Evolutionary conservation across 257 asterid species (phyloP), one percentile per base, ranked within the genome.

Genomic region (Fraxinus pennsylvanica): DNA sequence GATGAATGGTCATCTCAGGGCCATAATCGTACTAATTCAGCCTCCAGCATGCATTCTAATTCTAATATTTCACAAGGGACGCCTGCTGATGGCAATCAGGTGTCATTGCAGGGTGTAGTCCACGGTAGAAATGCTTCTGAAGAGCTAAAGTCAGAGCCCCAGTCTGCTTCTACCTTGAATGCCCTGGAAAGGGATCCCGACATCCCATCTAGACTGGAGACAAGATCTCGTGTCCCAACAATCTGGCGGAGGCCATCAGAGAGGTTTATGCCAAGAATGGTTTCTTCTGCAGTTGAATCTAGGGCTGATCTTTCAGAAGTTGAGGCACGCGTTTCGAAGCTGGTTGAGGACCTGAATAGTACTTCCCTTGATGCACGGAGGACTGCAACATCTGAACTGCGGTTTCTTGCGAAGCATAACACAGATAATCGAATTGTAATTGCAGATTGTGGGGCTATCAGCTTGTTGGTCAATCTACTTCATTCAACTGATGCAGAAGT

Each of bases 191-290:
- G 91, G 82, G 96, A 83, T 47, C 79, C 89, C 38, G 87, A 82
- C 81, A 86, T 87, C 80, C 89, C 82, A 41, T 77, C 87, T 69
- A 84, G 88, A 80, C 81, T 83, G 77, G 97, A 87, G 68, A 77
- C 88, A 9, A 84, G 94, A 84, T 76, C 90, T 79, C 92, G 94
- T 66, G 86, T 87, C 78, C 97, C 89, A 78, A 68, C 89, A 61
- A 83, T 90, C 30, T 90, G 96, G 96, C 94, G 92, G 67, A 80
- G 94, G 82, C 90, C 96, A 76, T 86, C 96, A 32, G 94, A 91
- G 41, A 88, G 91, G 85, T 87, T 88, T 80, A 81, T 79, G 54
- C 90, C 90, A 29, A 89, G 92, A 77, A 85, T 88, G 59, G 88
- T 88, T 72, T 86, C 92, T 57, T 86, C 96, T 76, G 70, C 86